Evolutionary conservation across 768 basidiomycete species (phyloP), one percentile per base, ranked within the genome.

Genomic region (Russula sp.): DNA sequence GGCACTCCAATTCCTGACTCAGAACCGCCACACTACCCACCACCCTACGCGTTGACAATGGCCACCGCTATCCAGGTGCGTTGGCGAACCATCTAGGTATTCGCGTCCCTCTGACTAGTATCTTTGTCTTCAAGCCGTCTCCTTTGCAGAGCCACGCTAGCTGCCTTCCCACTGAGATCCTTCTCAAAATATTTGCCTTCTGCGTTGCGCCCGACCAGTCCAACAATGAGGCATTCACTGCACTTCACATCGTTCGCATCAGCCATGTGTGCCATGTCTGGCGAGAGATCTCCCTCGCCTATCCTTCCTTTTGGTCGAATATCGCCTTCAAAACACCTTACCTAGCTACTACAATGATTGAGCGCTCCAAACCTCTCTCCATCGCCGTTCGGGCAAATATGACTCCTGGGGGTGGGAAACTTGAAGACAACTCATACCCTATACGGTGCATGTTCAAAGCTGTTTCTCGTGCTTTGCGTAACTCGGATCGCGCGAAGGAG

Each of bases 321-420:
- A 64, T 69, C 14, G 61, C 68, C 36, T 69, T 67, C 30, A 59
- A 59, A 40, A 59, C 65, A 9, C 62, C 65, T n/a, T 58, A 40
- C 38, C 51, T 69, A n/a, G 59, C 68, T 30, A 63, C 61, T n/a
- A 60, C 66, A 5, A 69, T 69, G 68, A 59, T 69, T n/a, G 66
- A 67, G 6, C 68, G 68, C 24, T 69, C 68, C 51, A 63, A 67
- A 56, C 61, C 55, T 9, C 46, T 53, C 6, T 52, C 57, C 30
- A 63, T 69, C 52, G 36, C 55, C 20, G 61, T 69, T 55, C 68
- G 65, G 16, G 66, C 62, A 13, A 62, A 67, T 60, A 38, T 64
- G 20, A 63, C 65, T 1, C 66, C 61, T 30, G 65, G 61, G 1
- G 32, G 50, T 38, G 61, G 50, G 5, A 53, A 63, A 48, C 34